These are phyloP conservation scores for Clavulina sp. DNA, from an alignment of 768 basidiomycete genomes.

Conservation along the genomic window DNA sequence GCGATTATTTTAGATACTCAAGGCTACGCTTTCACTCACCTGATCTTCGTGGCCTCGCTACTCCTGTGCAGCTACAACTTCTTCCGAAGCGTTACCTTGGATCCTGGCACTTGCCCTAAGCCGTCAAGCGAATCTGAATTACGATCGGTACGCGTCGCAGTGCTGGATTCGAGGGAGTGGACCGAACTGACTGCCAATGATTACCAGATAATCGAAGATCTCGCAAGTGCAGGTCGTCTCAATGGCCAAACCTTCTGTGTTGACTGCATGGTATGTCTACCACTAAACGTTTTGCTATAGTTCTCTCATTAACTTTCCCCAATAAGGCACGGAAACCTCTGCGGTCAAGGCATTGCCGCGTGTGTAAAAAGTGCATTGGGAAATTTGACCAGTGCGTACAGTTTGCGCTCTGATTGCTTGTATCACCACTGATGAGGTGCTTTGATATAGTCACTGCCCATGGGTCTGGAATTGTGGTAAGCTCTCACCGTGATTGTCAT, in stretches of 20 bases:
- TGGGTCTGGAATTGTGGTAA: slow-evolving; percentile 98
- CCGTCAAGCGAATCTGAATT: slow-evolving; percentile 71
- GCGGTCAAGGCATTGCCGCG: slow-evolving; percentile 86
- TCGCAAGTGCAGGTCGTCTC: slow-evolving; percentile 70
- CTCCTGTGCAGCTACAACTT: slow-evolving; percentile 76
- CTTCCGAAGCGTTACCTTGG: slow-evolving; percentile 73
- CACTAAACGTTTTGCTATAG: neutral
- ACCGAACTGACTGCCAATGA: neutral
- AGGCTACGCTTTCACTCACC: slow-evolving; percentile 54
- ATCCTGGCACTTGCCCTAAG: slow-evolving; percentile 75
- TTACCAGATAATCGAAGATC: slow-evolving; percentile 66
- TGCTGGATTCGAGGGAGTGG: neutral
- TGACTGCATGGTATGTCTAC: slow-evolving; percentile 64
- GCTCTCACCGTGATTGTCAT: slow-evolving; percentile 16
- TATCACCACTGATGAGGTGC: neutral
- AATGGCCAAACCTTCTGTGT: slow-evolving; percentile 97
- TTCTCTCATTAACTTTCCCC: neutral
- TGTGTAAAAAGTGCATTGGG: slow-evolving; percentile 78
- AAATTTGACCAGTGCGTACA: slow-evolving; percentile 77
- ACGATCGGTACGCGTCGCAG: slow-evolving; percentile 44
- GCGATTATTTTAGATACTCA: slow-evolving; percentile 39
- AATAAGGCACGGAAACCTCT: slow-evolving; percentile 68
- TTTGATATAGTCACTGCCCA: slow-evolving; percentile 63
- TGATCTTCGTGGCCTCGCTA: slow-evolving; percentile 53
- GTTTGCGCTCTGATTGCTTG: neutral